Evolutionary conservation across 2,329 filamentous ascomycete species (phyloP).

Genomic region (Xylariales sp.): DNA sequence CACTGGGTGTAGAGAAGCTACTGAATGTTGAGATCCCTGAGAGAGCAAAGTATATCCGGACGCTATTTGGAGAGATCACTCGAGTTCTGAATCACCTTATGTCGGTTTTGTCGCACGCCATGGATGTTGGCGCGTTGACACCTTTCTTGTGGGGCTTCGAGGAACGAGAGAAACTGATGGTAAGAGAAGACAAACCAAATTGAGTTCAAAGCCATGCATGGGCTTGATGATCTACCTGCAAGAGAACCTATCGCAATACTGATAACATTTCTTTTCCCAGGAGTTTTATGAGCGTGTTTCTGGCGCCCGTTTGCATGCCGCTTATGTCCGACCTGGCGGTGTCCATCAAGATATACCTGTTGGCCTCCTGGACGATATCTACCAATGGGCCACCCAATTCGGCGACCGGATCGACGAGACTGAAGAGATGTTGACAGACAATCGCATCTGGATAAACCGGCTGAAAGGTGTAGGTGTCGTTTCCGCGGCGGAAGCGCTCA

Average conservation of each 20-base stretch:
- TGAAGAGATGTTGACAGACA: constrained; percentile 96
- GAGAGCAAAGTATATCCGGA: constrained; percentile 94
- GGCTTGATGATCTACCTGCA: not conserved
- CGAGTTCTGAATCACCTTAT: constrained; percentile 95
- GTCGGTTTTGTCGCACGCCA: constrained; percentile 94
- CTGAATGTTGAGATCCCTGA: constrained; percentile 95
- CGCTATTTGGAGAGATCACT: constrained; percentile 92
- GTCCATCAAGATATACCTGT: constrained; percentile 93
- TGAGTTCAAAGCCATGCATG: not conserved
- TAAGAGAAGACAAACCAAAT: constrained; percentile 41
- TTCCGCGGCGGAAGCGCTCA: constrained; percentile 86
- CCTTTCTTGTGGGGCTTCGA: constrained; percentile 99
- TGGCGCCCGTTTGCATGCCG: constrained; percentile 92
- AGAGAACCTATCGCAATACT: too few relatives aligned
- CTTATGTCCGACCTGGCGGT: constrained; percentile 93
- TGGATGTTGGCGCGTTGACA: constrained; percentile 97
- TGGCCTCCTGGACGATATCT: constrained; percentile 95
- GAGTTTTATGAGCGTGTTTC: constrained; percentile 99
- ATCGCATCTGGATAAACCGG: constrained; percentile 97
- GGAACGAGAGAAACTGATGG: constrained; percentile 99
- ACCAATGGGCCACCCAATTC: constrained; percentile 99
- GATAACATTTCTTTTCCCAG: too few relatives aligned
- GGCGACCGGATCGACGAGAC: constrained; percentile 98
- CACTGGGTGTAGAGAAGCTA: constrained; percentile 94
- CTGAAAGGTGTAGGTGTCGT: constrained; percentile 90